phyloP scores from a whole-genome alignment of 1,284 basidiomycete genomes.

The Cutaneotrichosporon sp. region DNA sequence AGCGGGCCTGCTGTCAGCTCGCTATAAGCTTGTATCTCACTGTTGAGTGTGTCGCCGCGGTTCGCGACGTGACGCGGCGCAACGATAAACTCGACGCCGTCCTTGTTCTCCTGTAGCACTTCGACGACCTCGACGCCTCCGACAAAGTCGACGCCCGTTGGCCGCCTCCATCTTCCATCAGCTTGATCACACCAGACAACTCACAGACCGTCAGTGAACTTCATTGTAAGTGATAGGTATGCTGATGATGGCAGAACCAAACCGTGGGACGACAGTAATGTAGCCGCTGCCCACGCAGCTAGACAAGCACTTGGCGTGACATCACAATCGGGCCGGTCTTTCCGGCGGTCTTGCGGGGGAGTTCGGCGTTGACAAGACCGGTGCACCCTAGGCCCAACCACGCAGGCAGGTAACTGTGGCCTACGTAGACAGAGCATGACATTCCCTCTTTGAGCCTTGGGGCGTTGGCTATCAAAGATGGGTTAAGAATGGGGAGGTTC shows the following conservation, averaged over 20 bases:
- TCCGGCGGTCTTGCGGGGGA: too few relatives aligned
- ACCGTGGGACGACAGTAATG: not conserved
- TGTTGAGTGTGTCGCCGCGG: conserved; percentile 19
- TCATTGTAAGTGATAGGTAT: conserved; percentile 32
- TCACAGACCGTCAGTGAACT: conserved; percentile 60
- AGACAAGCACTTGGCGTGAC: not conserved
- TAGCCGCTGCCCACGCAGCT: not conserved
- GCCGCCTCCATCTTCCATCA: conserved; percentile 35
- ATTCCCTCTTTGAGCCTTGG: not conserved
- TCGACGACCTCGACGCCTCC: conserved; percentile 60
- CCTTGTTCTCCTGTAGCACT: conserved; percentile 46
- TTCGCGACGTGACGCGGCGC: conserved; percentile 58
- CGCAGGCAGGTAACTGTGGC: too few relatives aligned
- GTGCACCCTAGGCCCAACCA: not conserved
- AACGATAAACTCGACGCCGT: conserved; percentile 63
- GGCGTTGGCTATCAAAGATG: too few relatives aligned
- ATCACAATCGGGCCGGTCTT: not conserved
- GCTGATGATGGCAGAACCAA: not conserved
- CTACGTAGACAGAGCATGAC: not conserved
- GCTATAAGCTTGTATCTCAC: conserved; percentile 57
- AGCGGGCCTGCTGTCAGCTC: conserved; percentile 56
- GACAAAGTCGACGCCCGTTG: conserved; percentile 54
- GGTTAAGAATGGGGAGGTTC: too few relatives aligned
- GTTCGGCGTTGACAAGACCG: not conserved
- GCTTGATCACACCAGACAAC: conserved; percentile 9